Percentiles rank a stretch among this genome's conserved stretches.
These are phyloP conservation scores for Huntiella omanensis DNA, from an alignment of 2,329 filamentous ascomycete genomes.

Conservation along the genomic window DNA sequence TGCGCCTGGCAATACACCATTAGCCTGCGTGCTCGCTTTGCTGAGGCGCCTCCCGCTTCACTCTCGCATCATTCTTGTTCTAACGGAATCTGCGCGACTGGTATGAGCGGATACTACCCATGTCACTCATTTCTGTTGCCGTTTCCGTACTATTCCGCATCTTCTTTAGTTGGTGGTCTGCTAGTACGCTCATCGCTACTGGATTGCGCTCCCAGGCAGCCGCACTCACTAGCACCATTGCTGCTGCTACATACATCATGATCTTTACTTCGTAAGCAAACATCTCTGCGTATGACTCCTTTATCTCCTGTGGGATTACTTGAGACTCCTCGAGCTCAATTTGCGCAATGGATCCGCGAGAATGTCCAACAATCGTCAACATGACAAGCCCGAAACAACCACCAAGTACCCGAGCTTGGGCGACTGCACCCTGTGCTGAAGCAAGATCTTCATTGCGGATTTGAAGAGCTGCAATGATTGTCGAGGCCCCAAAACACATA, in stretches of 20 bases:
- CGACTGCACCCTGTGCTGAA: constrained; percentile 38
- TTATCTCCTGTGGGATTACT: constrained; percentile 19
- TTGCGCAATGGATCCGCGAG: constrained; percentile 22
- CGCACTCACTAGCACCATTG: constrained; percentile 25
- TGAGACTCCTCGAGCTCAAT: constrained; percentile 22
- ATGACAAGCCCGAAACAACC: constrained; percentile 39
- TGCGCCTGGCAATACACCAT: no score
- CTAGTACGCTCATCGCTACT: constrained; percentile 18
- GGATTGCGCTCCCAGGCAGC: constrained; percentile 27
- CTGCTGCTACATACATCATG: constrained; percentile 25
- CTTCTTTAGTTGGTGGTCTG: constrained; percentile 17
- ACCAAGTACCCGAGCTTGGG: constrained; percentile 40
- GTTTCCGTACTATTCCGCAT: constrained; percentile 20
- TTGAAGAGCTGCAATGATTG: constrained; percentile 34
- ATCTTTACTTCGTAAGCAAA: constrained; percentile 28
- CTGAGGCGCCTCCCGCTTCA: no score
- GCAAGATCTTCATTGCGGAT: constrained; percentile 33
- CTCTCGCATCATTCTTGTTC: no score
- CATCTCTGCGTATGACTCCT: constrained; percentile 25
- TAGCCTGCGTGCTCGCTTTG: no score
- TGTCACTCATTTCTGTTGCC: constrained; percentile 20
- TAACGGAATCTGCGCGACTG: constrained; percentile 6
- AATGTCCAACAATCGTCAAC: constrained; percentile 40
- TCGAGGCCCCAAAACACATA: constrained; percentile 35
- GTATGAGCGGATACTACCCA: constrained; percentile 13